These are phyloP conservation scores for Teratosphaeria nubilosa DNA, from an alignment of 2,329 filamentous ascomycete genomes.

Conservation along the genomic window DNA sequence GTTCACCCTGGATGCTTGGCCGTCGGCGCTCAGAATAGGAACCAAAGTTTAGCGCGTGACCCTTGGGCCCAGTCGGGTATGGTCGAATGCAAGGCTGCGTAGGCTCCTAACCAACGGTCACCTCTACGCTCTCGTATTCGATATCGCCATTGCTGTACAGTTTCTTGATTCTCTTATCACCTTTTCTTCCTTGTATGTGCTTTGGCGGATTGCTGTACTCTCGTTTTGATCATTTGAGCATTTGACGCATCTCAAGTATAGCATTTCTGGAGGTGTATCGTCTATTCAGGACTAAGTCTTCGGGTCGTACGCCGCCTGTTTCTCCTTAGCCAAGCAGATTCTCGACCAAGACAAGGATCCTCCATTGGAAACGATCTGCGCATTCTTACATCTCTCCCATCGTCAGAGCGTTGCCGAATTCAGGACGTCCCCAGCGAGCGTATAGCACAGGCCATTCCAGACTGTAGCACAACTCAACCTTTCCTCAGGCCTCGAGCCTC, in stretches of 20 bases:
- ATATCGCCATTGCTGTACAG: background rate
- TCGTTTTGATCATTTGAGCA: background rate
- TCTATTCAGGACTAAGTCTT: background rate
- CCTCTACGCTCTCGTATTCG: background rate
- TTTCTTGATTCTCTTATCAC: background rate
- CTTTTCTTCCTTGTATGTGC: background rate
- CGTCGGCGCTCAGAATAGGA: background rate
- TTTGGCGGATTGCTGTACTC: background rate
- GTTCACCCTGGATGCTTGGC: background rate
- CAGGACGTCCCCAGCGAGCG: background rate
- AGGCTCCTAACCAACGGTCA: background rate
- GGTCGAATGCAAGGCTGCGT: background rate
- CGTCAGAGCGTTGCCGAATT: background rate
- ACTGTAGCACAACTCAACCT: background rate
- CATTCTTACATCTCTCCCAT: background rate
- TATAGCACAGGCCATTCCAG: background rate
- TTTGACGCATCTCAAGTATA: background rate
- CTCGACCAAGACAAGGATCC: background rate
- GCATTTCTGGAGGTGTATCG: background rate
- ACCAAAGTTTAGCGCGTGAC: background rate
- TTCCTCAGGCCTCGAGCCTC: conserved; percentile 1
- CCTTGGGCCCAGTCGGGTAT: background rate
- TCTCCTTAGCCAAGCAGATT: background rate
- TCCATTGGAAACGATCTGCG: background rate
- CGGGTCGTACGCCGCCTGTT: background rate